Evolutionary conservation across 1,284 basidiomycete species (phyloP).

Genomic region (Cutaneotrichosporon cutaneum): DNA sequence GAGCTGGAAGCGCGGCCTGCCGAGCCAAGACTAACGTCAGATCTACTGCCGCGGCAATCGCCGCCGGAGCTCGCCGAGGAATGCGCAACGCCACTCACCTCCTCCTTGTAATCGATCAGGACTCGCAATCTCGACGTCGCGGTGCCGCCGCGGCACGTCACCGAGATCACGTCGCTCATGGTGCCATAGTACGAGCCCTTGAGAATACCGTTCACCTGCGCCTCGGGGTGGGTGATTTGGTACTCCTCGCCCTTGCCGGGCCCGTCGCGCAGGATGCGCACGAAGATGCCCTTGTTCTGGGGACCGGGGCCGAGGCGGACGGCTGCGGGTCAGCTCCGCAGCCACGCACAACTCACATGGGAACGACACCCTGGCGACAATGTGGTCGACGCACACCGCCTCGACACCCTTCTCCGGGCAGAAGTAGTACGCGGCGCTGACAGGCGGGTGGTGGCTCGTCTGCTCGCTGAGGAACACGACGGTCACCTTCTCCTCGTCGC

Average conservation of each 20-base stretch:
- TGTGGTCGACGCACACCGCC: slow-evolving; percentile 78
- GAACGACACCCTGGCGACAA: slow-evolving; percentile 83
- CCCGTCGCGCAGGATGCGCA: slow-evolving; percentile 68
- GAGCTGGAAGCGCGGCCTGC: slow-evolving; percentile 77
- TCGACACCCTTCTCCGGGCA: slow-evolving; percentile 74
- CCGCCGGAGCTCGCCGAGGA: background rate
- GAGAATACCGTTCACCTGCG: slow-evolving; percentile 86
- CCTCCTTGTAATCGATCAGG: slow-evolving; percentile 93
- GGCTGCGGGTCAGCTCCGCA: slow-evolving; percentile 42
- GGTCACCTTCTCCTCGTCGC: slow-evolving; percentile 58
- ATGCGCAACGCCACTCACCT: slow-evolving; percentile 59
- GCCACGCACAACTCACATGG: slow-evolving; percentile 56
- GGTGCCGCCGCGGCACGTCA: slow-evolving; percentile 74
- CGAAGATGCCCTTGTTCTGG: slow-evolving; percentile 83
- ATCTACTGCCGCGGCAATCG: background rate
- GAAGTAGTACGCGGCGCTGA: slow-evolving; percentile 80
- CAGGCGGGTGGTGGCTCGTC: slow-evolving; percentile 93
- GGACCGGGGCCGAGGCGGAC: slow-evolving; percentile 78
- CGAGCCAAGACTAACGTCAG: slow-evolving; percentile 75
- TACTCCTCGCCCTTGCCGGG: slow-evolving; percentile 78
- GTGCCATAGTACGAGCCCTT: slow-evolving; percentile 77
- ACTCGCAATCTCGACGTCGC: slow-evolving; percentile 66
- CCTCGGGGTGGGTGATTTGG: slow-evolving; percentile 84
- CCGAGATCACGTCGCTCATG: slow-evolving; percentile 61
- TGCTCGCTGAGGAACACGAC: slow-evolving; percentile 76